Conservation (phyloP, 352 stramenopile species). For the Peronospora farinosa region DNA sequence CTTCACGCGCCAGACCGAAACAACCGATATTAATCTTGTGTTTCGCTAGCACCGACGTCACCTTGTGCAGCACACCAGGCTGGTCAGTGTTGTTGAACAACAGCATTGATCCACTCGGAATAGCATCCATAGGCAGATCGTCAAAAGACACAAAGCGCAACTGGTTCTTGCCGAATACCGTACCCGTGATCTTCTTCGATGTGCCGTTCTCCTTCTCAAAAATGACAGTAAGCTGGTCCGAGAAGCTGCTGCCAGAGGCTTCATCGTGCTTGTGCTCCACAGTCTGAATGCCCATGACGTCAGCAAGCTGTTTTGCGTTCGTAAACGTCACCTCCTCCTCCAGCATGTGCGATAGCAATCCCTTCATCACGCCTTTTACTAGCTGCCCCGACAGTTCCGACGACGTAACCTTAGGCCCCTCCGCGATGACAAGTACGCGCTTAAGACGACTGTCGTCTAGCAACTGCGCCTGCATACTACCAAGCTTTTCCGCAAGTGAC, state of each 20-base stretch:
- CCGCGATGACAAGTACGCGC: constrained; percentile 68
- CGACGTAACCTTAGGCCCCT: constrained; percentile 78
- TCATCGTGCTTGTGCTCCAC: constrained; percentile 89
- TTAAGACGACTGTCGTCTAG: constrained; percentile 65
- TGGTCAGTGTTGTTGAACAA: constrained; percentile 93
- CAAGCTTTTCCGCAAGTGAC: constrained; percentile 88
- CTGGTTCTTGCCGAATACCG: constrained; percentile 85
- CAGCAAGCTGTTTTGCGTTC: constrained; percentile 80
- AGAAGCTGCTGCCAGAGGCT: constrained; percentile 62
- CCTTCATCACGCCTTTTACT: constrained; percentile 88
- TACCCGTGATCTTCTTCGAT: constrained; percentile 80
- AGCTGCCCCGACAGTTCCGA: constrained; percentile 74
- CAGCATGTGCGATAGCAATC: constrained; percentile 85
- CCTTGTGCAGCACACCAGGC: constrained; percentile 89
- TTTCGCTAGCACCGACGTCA: constrained; percentile 90
- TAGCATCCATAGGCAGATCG: constrained; percentile 79
- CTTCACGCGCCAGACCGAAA: constrained; percentile 84
- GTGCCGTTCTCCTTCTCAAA: constrained; percentile 86
- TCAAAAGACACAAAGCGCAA: constrained; percentile 86
- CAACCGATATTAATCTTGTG: constrained; percentile 93
- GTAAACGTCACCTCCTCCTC: constrained; percentile 89
- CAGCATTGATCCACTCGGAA: constrained; percentile 86
- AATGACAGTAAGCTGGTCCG: constrained; percentile 89
- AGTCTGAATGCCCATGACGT: constrained; percentile 85
- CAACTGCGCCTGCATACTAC: constrained; percentile 80